Conservation (phyloP, 371 early-diverging fungal genomes). For the Capillidium rhysosporum region DNA sequence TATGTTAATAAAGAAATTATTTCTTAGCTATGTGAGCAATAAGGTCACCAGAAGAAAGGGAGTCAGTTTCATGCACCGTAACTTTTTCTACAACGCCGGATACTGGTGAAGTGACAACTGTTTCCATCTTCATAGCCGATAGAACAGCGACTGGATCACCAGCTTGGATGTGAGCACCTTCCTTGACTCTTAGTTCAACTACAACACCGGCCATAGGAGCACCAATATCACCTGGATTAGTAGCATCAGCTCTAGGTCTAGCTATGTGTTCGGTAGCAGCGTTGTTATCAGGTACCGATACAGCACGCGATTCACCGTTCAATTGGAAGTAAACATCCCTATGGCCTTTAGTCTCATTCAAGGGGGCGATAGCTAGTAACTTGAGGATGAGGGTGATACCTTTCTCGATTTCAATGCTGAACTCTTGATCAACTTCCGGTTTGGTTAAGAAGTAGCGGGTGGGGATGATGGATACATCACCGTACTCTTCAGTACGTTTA, state of each 20-base stretch:
- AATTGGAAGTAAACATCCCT: slow-evolving; percentile 89
- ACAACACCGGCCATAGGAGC: slow-evolving; percentile 93
- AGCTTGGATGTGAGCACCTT: slow-evolving; percentile 56
- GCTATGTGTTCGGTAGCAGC: slow-evolving; percentile 33
- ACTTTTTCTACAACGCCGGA: slow-evolving; percentile 57
- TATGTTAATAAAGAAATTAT: no score
- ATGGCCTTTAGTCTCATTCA: slow-evolving; percentile 44
- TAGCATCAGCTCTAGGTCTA: slow-evolving; percentile 56
- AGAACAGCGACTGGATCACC: slow-evolving; percentile 81
- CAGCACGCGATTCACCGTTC: slow-evolving; percentile 84
- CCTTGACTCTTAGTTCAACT: slow-evolving; percentile 67
- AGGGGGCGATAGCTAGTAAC: slow-evolving; percentile 70
- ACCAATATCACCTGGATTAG: slow-evolving; percentile 63
- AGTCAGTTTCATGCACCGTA: slow-evolving; percentile 49
- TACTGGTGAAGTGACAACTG: slow-evolving; percentile 64
- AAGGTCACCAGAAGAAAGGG: slow-evolving; percentile 60
- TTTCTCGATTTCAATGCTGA: slow-evolving; percentile 61
- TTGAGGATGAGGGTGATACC: slow-evolving; percentile 82
- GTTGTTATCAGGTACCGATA: slow-evolving; percentile 35
- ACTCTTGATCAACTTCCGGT: slow-evolving; percentile 69
- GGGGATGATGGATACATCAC: slow-evolving; percentile 73
- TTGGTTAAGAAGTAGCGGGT: slow-evolving; percentile 79
- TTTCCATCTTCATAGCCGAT: slow-evolving; percentile 96
- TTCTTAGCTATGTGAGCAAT: slow-evolving; percentile 17
- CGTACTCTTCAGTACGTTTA: slow-evolving; percentile 42